Evolutionary conservation across 73 alveolate species (phyloP).

Genomic region (Paraurostyla sp.): DNA sequence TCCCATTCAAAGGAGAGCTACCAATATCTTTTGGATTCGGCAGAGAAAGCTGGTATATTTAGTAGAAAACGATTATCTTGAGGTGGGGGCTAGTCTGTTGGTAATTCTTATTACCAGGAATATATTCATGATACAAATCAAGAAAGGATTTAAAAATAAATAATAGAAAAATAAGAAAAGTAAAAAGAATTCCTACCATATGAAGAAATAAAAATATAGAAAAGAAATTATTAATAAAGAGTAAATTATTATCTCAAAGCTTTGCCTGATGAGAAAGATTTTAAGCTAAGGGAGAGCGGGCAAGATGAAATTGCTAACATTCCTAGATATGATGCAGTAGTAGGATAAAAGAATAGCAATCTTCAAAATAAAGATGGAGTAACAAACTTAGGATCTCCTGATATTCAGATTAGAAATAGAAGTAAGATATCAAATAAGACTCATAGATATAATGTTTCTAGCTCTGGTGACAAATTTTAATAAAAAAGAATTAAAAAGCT

Average conservation of each 20-base stretch:
- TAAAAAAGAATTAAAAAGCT: too few relatives aligned
- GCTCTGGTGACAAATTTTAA: too few relatives aligned
- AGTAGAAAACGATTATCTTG: background rate
- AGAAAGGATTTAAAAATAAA: background rate
- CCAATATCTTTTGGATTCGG: background rate
- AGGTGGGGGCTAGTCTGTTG: background rate
- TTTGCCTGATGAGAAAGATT: slow-evolving; percentile 40
- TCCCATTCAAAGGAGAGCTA: background rate
- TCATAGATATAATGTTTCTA: too few relatives aligned
- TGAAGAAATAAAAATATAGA: background rate
- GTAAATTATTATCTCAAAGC: slow-evolving; percentile 15
- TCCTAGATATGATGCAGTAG: slow-evolving; percentile 25
- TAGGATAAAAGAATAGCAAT: too few relatives aligned
- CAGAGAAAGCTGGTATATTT: slow-evolving; percentile 36
- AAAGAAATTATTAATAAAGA: background rate
- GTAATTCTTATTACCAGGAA: background rate
- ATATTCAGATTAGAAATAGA: too few relatives aligned
- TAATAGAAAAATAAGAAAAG: background rate
- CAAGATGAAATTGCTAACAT: background rate
- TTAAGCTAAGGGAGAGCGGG: background rate
- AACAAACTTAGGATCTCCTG: too few relatives aligned
- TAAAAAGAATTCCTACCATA: background rate
- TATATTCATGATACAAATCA: background rate
- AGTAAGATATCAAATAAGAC: too few relatives aligned
- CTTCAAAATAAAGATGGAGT: too few relatives aligned